Conservation (phyloP, 176 grass and related monocot species). For the Oryza nivara region DNA sequence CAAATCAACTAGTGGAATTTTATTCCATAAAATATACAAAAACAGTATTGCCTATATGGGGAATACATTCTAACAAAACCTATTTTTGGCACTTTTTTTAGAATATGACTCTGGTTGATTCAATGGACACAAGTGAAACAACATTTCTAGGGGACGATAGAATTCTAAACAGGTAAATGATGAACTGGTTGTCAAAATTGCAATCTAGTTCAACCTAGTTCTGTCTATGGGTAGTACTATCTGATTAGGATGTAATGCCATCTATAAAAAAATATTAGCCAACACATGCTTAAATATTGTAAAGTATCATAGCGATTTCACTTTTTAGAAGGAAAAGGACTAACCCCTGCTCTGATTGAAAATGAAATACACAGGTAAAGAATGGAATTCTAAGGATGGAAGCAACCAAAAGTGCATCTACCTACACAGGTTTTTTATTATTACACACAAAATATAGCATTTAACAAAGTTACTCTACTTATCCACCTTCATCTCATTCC, state of each 20-base stretch:
- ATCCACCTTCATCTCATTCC: background rate
- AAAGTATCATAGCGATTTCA: background rate
- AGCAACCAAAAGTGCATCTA: background rate
- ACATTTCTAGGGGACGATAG: background rate
- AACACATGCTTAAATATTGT: background rate
- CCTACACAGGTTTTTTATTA: background rate
- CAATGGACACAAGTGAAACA: background rate
- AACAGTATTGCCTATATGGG: background rate
- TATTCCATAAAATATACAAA: slow-evolving; percentile 7
- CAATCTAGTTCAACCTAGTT: background rate
- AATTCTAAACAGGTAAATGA: background rate
- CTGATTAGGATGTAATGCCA: background rate
- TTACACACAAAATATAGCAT: background rate
- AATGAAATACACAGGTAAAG: background rate
- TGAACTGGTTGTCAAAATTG: background rate
- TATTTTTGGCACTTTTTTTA: background rate
- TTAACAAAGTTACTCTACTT: background rate
- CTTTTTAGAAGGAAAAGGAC: background rate
- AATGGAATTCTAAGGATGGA: background rate
- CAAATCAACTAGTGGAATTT: background rate
- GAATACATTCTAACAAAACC: background rate
- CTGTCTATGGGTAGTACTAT: background rate
- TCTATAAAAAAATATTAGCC: background rate
- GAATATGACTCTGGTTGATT: background rate
- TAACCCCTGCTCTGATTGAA: background rate